Conservation (phyloP, 352 stramenopile species). For the Stramenopiles sp. region DNA sequence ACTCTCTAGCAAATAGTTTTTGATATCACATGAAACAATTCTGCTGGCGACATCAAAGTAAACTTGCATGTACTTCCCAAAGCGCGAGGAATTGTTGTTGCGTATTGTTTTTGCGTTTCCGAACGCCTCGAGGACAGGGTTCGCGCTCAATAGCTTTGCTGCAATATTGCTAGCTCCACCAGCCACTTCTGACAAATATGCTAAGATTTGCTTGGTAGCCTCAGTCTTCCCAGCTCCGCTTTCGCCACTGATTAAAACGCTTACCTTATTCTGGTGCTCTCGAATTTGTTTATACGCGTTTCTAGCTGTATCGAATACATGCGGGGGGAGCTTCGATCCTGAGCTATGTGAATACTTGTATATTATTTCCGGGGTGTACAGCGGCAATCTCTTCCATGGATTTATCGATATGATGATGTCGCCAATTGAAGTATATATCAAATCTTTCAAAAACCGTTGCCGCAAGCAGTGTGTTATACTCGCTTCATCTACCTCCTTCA, state of each 20-base stretch:
- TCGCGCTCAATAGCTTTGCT: conserved; percentile 59
- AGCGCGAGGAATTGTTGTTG: conserved; percentile 89
- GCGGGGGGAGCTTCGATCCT: conserved; percentile 41
- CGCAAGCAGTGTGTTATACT: too few species aligned
- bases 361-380: too few species aligned
- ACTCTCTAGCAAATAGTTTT: conserved; percentile 70
- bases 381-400: too few species aligned
- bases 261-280: conserved; percentile 53
- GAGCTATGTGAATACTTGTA: too few species aligned
- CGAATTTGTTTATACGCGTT: conserved; percentile 66
- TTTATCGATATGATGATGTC: too few species aligned
- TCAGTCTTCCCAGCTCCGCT: conserved; percentile 63
- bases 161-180: too few species aligned
- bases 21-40: conserved; percentile 64
- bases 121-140: conserved; percentile 74
- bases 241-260: conserved; percentile 59
- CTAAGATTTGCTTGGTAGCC: conserved; percentile 71
- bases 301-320: conserved; percentile 68
- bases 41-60: conserved; percentile 73
- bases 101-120: conserved; percentile 76
- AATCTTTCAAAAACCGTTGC: too few species aligned
- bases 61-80: conserved; percentile 94
- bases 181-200: conserved; percentile 38
- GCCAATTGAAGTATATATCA: too few species aligned
- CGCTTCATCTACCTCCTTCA: too few species aligned